phyloP scores from a whole-genome alignment of 768 basidiomycete species.

The Filobasidium wieringae region DNA sequence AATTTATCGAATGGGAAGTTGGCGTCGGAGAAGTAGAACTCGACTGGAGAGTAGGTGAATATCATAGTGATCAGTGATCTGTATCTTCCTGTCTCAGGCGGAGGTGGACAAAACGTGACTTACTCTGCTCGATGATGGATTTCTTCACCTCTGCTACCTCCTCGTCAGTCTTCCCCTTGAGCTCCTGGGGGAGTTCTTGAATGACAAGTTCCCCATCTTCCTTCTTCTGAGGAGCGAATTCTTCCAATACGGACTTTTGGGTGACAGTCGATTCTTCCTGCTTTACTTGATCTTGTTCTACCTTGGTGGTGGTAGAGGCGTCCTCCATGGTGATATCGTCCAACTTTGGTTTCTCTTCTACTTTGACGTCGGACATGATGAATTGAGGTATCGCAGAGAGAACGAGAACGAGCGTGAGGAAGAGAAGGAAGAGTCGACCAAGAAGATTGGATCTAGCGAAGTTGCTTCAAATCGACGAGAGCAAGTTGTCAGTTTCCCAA shows the following conservation, averaged over 20 bases:
- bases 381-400: background rate
- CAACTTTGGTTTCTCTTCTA: background rate
- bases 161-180: constrained; percentile 27
- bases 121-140: constrained; percentile 31
- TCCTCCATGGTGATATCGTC: constrained; percentile 1
- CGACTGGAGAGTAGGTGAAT: constrained; percentile 47
- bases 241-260: background rate
- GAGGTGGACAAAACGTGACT: constrained; percentile 5
- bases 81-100: background rate
- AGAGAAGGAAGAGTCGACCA: background rate
- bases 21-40: constrained; percentile 92
- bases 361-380: background rate
- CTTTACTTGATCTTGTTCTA: no score
- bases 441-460: no score
- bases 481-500: no score
- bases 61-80: no score
- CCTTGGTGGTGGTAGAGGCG: background rate
- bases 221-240: background rate
- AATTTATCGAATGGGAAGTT: constrained; percentile 76
- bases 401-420: background rate
- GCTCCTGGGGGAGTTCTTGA: constrained; percentile 1
- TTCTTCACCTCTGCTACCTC: constrained; percentile 26
- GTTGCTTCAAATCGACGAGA: no score
- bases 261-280: background rate
- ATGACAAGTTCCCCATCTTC: background rate